Percentiles rank a stretch among this genome's conserved stretches.
Conservation (phyloP, 208 protist species). For the Trypanosoma rangeli region DNA sequence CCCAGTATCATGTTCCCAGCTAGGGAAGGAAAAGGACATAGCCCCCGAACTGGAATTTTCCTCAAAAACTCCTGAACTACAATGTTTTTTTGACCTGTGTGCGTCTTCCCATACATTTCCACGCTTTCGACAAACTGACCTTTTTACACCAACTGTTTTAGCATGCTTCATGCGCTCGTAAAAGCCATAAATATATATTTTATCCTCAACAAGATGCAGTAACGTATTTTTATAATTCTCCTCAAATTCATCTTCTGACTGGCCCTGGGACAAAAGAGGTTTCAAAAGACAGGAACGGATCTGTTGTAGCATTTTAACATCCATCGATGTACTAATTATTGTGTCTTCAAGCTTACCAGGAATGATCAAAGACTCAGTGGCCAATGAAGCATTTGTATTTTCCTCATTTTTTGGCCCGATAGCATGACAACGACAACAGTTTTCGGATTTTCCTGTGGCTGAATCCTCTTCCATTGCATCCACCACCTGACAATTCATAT, state of each 20-base stretch:
- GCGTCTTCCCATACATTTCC: slow-evolving; percentile 2
- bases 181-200: slow-evolving; percentile 33
- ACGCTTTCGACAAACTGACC: slow-evolving; percentile 20
- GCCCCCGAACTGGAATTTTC: background rate
- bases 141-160: slow-evolving; percentile 2
- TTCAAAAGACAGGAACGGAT: slow-evolving; percentile 21
- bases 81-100: slow-evolving; percentile 9
- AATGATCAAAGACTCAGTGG: background rate
- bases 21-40: slow-evolving; percentile 27
- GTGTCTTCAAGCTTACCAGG: background rate
- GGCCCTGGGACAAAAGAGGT: background rate
- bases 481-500: background rate
- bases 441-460: background rate
- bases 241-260: background rate
- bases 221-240: slow-evolving; percentile 24
- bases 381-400: background rate
- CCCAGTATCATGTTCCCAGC: slow-evolving; percentile 7
- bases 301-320: background rate
- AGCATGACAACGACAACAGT: background rate
- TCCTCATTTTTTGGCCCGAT: background rate
- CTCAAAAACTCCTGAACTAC: background rate
- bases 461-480: background rate
- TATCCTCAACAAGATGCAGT: slow-evolving; percentile 26
- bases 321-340: background rate
- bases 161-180: slow-evolving; percentile 19